These are phyloP conservation scores for Boechera stricta DNA, from an alignment of 345 rosid species.

Conservation along the genomic window DNA sequence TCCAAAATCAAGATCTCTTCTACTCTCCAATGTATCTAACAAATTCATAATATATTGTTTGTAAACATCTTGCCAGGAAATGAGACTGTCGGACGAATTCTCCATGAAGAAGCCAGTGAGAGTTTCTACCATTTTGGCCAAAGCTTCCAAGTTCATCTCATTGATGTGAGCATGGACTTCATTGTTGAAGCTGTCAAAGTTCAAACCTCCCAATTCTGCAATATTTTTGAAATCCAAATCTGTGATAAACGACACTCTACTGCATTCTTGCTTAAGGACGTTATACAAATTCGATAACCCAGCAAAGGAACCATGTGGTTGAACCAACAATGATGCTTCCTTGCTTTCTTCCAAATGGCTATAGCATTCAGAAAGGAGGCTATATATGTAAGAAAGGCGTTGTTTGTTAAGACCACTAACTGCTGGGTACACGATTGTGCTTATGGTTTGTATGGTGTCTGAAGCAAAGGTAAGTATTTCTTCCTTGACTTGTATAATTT, in stretches of 20 bases:
- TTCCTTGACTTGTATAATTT: slow-evolving; percentile 66
- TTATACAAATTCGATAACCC: slow-evolving; percentile 58
- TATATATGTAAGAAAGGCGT: slow-evolving; percentile 73
- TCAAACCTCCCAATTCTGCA: slow-evolving; percentile 67
- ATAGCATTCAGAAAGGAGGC: slow-evolving; percentile 84
- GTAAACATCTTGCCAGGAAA: slow-evolving; percentile 75
- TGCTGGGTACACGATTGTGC: slow-evolving; percentile 69
- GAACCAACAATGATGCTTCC: slow-evolving; percentile 48
- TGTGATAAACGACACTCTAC: slow-evolving; percentile 73
- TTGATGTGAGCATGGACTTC: slow-evolving; percentile 70
- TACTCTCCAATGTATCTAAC: slow-evolving; percentile 58
- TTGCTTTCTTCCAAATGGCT: slow-evolving; percentile 57
- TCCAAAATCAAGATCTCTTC: slow-evolving; percentile 53
- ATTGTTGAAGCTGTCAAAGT: slow-evolving; percentile 58
- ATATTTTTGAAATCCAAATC: slow-evolving; percentile 85
- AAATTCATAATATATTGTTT: slow-evolving; percentile 59
- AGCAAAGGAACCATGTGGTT: slow-evolving; percentile 44
- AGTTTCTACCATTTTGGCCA: slow-evolving; percentile 79
- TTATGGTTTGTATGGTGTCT: slow-evolving; percentile 67
- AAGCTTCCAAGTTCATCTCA: slow-evolving; percentile 71
- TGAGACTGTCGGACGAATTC: slow-evolving; percentile 59
- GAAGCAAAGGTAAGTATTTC: slow-evolving; percentile 65
- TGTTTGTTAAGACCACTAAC: slow-evolving; percentile 83
- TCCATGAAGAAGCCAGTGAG: slow-evolving; percentile 52
- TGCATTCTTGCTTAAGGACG: slow-evolving; percentile 76